Evolutionary conservation across 352 stramenopile species (phyloP).

Genomic region (Aphanomyces cochlioides): DNA sequence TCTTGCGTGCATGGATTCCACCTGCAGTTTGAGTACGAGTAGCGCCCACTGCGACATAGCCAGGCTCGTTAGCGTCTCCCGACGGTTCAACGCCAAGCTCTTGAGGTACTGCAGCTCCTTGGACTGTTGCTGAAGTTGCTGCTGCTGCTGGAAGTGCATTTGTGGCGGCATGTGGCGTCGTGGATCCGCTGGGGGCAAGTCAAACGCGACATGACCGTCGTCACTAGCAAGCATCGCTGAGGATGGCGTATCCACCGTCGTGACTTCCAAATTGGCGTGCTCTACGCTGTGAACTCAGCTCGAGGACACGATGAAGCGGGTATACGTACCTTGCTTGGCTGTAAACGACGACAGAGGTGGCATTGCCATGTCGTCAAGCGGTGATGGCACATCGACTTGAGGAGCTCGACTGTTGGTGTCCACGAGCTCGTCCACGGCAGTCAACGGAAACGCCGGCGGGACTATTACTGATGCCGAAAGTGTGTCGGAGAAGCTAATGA

Average conservation of each 20-base stretch:
- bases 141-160: too few relatives aligned
- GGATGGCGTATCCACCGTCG: conserved; percentile 1
- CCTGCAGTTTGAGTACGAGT: conserved; percentile 3
- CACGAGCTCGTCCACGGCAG: neutral
- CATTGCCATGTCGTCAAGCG: neutral
- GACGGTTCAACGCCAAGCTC: neutral
- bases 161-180: neutral
- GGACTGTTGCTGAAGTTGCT: neutral
- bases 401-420: neutral
- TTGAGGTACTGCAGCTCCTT: conserved; percentile 13
- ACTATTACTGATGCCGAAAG: too few relatives aligned
- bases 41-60: neutral
- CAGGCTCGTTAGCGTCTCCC: neutral
- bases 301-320: neutral
- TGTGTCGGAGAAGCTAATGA: too few relatives aligned
- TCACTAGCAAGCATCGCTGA: neutral
- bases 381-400: too few relatives aligned
- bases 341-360: neutral
- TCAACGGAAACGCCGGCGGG: neutral
- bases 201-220: neutral
- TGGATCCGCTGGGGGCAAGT: neutral
- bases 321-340: neutral
- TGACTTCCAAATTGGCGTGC: neutral
- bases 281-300: neutral
- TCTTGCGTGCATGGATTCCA: neutral